phyloP scores from a whole-genome alignment of 1,284 basidiomycete genomes.

The Papiliotrema flavescens region DNA sequence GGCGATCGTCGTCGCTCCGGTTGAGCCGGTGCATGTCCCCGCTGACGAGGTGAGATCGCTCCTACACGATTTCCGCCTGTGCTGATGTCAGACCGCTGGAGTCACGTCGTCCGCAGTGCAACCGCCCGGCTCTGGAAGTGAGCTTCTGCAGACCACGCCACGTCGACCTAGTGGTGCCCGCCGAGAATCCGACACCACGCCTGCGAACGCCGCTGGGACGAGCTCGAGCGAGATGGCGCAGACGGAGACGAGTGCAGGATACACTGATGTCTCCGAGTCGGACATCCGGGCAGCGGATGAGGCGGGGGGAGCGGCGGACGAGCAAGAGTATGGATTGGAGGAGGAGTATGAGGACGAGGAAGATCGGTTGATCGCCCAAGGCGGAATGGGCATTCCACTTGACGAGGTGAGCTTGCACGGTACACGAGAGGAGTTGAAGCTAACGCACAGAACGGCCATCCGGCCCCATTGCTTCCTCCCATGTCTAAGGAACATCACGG shows the following conservation, averaged over 20 bases:
- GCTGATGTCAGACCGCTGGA: constrained; percentile 58
- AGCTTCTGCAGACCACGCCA: constrained; percentile 30
- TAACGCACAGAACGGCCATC: constrained; percentile 68
- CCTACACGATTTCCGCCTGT: neutral
- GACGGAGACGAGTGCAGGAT: constrained; percentile 34
- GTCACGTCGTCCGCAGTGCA: constrained; percentile 66
- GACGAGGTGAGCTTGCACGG: constrained; percentile 59
- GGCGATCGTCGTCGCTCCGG: constrained; percentile 28
- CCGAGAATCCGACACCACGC: constrained; percentile 28
- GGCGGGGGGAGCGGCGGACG: constrained; percentile 53
- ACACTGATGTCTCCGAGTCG: constrained; percentile 36
- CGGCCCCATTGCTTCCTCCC: constrained; percentile 75
- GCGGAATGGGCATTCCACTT: constrained; percentile 76
- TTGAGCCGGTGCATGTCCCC: constrained; percentile 34
- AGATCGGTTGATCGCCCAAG: constrained; percentile 69
- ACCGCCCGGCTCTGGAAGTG: constrained; percentile 62
- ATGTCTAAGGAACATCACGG: constrained; percentile 69
- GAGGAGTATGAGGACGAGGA: constrained; percentile 70
- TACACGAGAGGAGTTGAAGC: neutral
- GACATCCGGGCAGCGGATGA: constrained; percentile 41
- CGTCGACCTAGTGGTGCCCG: constrained; percentile 26
- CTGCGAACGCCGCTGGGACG: constrained; percentile 1
- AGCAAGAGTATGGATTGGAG: constrained; percentile 46
- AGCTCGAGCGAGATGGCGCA: constrained; percentile 21
- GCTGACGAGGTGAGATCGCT: constrained; percentile 36